Percentiles rank a stretch among this genome's conserved stretches.
Evolutionary conservation across 352 stramenopile genomes (phyloP).

Genomic region (Globisporangium cederbergense): DNA sequence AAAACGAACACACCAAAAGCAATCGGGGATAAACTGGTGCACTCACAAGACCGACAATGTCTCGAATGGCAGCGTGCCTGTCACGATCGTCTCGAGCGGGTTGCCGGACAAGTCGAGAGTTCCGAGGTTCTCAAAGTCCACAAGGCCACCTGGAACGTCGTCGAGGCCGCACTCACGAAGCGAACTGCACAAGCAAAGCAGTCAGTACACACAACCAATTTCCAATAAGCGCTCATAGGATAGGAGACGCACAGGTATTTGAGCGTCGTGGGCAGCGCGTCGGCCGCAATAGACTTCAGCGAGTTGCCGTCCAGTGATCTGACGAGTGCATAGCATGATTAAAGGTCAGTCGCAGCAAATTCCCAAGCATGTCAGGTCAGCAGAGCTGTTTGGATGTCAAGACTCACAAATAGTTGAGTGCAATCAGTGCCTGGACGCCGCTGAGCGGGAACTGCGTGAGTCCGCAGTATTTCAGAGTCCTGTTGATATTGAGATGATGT

Average conservation of each 20-base stretch:
- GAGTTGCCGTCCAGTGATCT: slow-evolving; percentile 6
- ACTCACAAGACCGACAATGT: slow-evolving; percentile 7
- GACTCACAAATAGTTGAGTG: slow-evolving; percentile 6
- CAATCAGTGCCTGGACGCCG: neutral
- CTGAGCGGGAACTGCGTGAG: slow-evolving; percentile 2
- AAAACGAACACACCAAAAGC: neutral
- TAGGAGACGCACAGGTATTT: slow-evolving; percentile 1
- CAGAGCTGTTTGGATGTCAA: neutral
- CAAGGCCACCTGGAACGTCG: slow-evolving; percentile 1
- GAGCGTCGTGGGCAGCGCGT: slow-evolving; percentile 3
- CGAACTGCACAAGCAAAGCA: neutral
- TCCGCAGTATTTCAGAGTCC: slow-evolving; percentile 5
- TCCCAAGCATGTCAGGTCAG: neutral
- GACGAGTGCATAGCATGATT: neutral
- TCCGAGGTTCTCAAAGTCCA: neutral
- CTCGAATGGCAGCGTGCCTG: neutral
- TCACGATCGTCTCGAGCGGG: neutral
- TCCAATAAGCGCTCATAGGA: neutral
- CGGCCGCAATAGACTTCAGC: neutral
- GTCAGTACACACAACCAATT: neutral
- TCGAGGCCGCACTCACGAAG: slow-evolving; percentile 2
- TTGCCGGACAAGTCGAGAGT: slow-evolving; percentile 7
- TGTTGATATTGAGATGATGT: neutral
- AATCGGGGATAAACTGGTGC: neutral
- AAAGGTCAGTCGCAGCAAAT: neutral